Percentiles rank a stretch among this genome's conserved stretches.
Evolutionary conservation across 1,284 basidiomycete species (phyloP).

Genomic region (Chalciporus piperatoides): DNA sequence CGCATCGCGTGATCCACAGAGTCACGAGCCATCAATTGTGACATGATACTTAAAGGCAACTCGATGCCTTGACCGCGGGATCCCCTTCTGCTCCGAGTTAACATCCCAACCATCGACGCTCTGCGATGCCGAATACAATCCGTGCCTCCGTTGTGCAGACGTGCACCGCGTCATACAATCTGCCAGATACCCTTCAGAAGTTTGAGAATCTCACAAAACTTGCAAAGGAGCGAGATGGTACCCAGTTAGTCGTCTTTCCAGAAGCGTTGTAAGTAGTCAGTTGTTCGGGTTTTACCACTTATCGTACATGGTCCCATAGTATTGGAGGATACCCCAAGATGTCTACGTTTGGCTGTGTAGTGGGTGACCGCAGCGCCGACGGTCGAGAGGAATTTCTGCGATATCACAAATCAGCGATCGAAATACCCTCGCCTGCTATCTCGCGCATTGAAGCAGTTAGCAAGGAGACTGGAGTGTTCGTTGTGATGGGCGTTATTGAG

Average conservation of each 20-base stretch:
- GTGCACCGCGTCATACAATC: conserved; percentile 50
- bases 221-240: conserved; percentile 49
- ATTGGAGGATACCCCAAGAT: conserved; percentile 67
- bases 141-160: conserved; percentile 56
- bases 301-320: conserved; percentile 31
- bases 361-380: conserved; percentile 49
- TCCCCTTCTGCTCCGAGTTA: background rate
- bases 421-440: conserved; percentile 51
- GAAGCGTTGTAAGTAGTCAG: conserved; percentile 60
- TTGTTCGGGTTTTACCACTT: background rate
- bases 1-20: background rate
- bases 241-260: conserved; percentile 65
- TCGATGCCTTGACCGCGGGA: no score
- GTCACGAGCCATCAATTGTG: conserved; percentile 7
- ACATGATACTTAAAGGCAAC: background rate
- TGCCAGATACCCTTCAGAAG: conserved; percentile 54
- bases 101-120: background rate
- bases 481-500: conserved; percentile 71
- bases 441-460: conserved; percentile 50
- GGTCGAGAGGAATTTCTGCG: conserved; percentile 61
- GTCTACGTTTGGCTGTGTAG: conserved; percentile 54
- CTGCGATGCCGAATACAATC: conserved; percentile 25
- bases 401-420: conserved; percentile 56
- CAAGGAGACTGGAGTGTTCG: conserved; percentile 49
- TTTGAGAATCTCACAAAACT: conserved; percentile 48